Percentiles rank a stretch among this genome's conserved stretches.
Evolutionary conservation across 768 basidiomycete species (phyloP).

Genomic region (Nidularia pulvinata): DNA sequence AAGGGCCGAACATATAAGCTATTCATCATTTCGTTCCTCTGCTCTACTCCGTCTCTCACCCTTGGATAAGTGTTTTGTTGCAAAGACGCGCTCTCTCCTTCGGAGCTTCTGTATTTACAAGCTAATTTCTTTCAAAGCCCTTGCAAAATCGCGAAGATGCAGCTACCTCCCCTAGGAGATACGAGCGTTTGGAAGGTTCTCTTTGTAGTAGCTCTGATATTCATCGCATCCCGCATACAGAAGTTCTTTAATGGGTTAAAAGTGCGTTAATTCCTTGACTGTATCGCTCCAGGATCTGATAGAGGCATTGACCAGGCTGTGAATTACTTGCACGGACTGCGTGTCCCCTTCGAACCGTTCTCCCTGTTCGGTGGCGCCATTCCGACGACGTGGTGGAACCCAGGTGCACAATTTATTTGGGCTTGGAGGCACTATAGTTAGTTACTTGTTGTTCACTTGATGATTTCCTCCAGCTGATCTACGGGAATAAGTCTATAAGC

Average conservation of each 20-base stretch:
- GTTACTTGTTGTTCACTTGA: slow-evolving; percentile 3
- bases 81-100: no score
- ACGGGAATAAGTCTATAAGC: not conserved
- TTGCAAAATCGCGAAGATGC: no score
- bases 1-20: no score
- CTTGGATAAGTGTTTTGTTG: no score
- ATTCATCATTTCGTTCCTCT: no score
- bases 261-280: not conserved
- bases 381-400: slow-evolving; percentile 42
- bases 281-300: not conserved
- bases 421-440: slow-evolving; percentile 25
- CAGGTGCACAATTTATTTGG: slow-evolving; percentile 32
- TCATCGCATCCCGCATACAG: not conserved
- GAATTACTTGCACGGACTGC: slow-evolving; percentile 31
- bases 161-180: no score
- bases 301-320: slow-evolving; percentile 21
- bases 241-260: not conserved
- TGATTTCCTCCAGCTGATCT: no score
- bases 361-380: slow-evolving; percentile 29
- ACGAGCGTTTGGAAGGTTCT: not conserved
- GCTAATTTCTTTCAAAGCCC: no score
- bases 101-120: no score
- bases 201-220: not conserved
- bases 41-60: no score
- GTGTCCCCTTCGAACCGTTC: slow-evolving; percentile 38